phyloP scores from a whole-genome alignment of 345 rosid genomes.

The Salix caprea region DNA sequence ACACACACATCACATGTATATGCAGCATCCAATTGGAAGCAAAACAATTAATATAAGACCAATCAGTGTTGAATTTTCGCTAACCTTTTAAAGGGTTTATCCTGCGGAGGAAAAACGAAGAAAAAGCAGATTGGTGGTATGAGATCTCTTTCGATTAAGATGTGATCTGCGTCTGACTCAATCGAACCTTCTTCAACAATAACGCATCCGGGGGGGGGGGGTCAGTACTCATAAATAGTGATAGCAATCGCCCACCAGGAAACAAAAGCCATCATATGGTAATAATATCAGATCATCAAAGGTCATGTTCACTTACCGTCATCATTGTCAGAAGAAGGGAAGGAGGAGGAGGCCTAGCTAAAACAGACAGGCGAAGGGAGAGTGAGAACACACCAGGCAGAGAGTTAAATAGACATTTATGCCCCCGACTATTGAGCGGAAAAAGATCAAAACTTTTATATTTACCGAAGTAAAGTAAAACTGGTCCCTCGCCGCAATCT shows the following conservation, averaged over 20 bases:
- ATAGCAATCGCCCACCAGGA: neutral
- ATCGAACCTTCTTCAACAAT: neutral
- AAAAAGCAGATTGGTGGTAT: neutral
- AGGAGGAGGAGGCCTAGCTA: neutral
- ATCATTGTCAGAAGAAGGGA: neutral
- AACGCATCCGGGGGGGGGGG: neutral
- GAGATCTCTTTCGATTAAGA: slow-evolving; percentile 1
- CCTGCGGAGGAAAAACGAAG: neutral
- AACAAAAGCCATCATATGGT: neutral
- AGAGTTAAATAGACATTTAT: neutral
- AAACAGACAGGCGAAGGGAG: neutral
- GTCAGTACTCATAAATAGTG: neutral
- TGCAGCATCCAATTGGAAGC: neutral
- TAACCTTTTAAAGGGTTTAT: neutral
- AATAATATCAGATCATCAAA: neutral
- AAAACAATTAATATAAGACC: neutral
- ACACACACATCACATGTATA: too few species aligned
- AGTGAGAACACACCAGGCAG: neutral
- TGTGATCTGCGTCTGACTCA: neutral
- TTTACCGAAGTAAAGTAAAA: neutral
- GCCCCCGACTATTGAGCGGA: neutral
- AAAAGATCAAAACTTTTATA: neutral
- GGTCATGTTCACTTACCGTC: neutral
- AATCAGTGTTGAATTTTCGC: neutral
- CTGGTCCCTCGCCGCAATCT: neutral